Percentiles rank a stretch among this genome's conserved stretches.
Evolutionary conservation across 2,329 filamentous ascomycete species (phyloP).

Genomic region (Penicillium polonicum): DNA sequence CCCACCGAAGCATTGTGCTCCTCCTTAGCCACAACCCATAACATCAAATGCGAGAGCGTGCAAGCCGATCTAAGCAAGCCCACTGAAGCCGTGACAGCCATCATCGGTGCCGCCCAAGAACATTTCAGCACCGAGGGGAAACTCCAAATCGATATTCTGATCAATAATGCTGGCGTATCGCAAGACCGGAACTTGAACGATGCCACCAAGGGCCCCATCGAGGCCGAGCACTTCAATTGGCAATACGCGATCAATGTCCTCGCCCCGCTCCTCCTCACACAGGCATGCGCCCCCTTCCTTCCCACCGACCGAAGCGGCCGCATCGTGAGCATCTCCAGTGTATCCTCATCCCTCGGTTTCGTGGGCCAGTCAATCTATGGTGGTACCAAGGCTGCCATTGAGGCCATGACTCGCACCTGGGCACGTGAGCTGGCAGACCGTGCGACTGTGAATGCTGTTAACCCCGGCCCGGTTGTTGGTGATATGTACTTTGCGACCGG

Average conservation of each 20-base stretch:
- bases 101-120: conserved; percentile 60
- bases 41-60: conserved; percentile 60
- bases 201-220: conserved; percentile 59
- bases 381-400: conserved; percentile 65
- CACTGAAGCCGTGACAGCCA: conserved; percentile 55
- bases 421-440: conserved; percentile 60
- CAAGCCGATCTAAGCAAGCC: conserved; percentile 70
- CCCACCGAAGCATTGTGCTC: conserved; percentile 55
- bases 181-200: conserved; percentile 59
- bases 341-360: conserved; percentile 59
- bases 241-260: conserved; percentile 80
- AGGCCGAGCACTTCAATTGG: conserved; percentile 63
- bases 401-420: conserved; percentile 70
- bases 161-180: conserved; percentile 79
- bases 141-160: conserved; percentile 74
- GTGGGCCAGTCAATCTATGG: conserved; percentile 61
- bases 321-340: conserved; percentile 62
- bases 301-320: conserved; percentile 66
- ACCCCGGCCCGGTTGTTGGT: conserved; percentile 65
- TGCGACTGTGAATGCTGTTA: conserved; percentile 65
- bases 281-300: conserved; percentile 69
- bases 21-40: conserved; percentile 57
- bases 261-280: conserved; percentile 73
- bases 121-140: conserved; percentile 53
- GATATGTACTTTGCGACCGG: conserved; percentile 63